Base-by-base conservation (phyloP, 768 basidiomycete genomes). In the Agaricus blazei region DNA sequence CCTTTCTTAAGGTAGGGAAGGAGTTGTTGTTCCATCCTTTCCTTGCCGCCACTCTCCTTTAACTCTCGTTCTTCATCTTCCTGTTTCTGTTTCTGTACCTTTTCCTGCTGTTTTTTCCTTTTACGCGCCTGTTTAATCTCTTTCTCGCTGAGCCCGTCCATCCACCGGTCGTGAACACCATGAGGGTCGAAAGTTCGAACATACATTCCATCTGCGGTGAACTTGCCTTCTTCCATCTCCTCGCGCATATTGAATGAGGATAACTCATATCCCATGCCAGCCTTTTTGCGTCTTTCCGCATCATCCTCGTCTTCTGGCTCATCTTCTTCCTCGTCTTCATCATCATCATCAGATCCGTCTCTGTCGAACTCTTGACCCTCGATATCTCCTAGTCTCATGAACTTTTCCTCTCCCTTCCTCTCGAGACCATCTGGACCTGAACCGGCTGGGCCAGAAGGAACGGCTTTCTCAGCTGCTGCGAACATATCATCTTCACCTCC, bases 241-340 rank as follows among this genome's bases (percentile, higher is more conserved):
- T 92, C 88, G 60, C 94, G 87, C 96, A 99, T 98, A 69, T 99
- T 96, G 83, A 99, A 99, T 27, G 92, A 90, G 3, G 90, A 94
- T 9, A 99, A 62, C 65, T 95, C 89, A 70, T 74, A 96, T 2
- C 96, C 97, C 96, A 99, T 98, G 11, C 87, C 88, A 38, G 77
- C 83, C 68, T 90, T 92, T 73, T 81, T 84, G 65, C 79, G 72
- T 62, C 85, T 80, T 63, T 81, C 79, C n/a, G 78, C 83, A 50
- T 89, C 88, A 66, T 93, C 88, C 64, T 94, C 88, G 64, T 93
- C 85, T 60, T 83, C 82, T 0, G 81, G 78, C 43, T 80, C 75
- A 40, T 75, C 78, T 0, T 76, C 78, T 1, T 73, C 74, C 2
- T 71, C 70, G 7, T 72, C 78, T 14, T 67, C 74, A 9, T 51